Conservation (phyloP, 495 filamentous ascomycete species). For the Penicillium crystallinum region DNA sequence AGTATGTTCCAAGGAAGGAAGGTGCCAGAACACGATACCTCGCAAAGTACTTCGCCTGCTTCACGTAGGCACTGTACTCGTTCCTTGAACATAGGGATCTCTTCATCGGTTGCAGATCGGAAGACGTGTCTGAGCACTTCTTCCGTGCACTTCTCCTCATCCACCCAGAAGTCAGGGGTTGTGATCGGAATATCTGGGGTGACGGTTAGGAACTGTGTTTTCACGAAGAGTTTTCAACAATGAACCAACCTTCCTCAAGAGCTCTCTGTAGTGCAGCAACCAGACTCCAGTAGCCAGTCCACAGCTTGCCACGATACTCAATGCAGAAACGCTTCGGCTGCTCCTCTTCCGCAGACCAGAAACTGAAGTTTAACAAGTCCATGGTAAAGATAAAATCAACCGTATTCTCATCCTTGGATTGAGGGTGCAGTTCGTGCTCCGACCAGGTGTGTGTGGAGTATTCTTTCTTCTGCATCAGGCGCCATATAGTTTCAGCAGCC, state of each 20-base stretch:
- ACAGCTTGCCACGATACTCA: slow-evolving; percentile 70
- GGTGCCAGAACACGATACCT: slow-evolving; percentile 50
- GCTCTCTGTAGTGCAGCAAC: slow-evolving; percentile 82
- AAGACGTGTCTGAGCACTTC: slow-evolving; percentile 73
- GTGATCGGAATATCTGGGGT: slow-evolving; percentile 78
- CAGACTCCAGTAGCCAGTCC: slow-evolving; percentile 95
- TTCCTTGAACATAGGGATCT: slow-evolving; percentile 79
- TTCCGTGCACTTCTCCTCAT: slow-evolving; percentile 70
- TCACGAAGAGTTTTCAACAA: slow-evolving; percentile 5
- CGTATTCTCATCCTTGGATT: slow-evolving; percentile 66
- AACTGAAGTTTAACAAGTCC: slow-evolving; percentile 94
- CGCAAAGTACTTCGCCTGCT: slow-evolving; percentile 75
- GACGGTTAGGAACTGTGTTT: slow-evolving; percentile 1
- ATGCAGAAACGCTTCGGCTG: slow-evolving; percentile 68
- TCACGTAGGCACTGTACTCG: slow-evolving; percentile 76
- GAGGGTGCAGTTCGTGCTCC: slow-evolving; percentile 85
- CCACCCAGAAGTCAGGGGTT: slow-evolving; percentile 78
- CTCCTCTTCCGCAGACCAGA: slow-evolving; percentile 70
- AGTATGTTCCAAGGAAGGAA: neutral
- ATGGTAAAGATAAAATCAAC: slow-evolving; percentile 93
- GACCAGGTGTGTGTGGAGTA: slow-evolving; percentile 86
- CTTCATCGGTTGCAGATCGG: slow-evolving; percentile 76
- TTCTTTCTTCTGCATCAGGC: slow-evolving; percentile 71
- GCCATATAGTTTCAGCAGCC: slow-evolving; percentile 72
- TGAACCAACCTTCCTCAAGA: slow-evolving; percentile 71